phyloP scores from a whole-genome alignment of 176 grass and related monocot species.

The Oryza glaberrima region DNA sequence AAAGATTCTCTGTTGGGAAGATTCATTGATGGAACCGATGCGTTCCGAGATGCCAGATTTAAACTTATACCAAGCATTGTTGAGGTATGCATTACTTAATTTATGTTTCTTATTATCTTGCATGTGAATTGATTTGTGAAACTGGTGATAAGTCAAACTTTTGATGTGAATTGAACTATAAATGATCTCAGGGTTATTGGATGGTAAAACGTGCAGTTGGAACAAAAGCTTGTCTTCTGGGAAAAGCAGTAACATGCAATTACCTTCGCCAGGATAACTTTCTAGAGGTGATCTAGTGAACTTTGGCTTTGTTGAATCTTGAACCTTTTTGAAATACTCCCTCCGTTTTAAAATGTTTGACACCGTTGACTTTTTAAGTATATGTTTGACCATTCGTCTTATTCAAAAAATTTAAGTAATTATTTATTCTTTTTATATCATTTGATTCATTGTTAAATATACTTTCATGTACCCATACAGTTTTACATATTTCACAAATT shows the following conservation, averaged over 20 bases:
- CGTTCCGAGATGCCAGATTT: slow-evolving; percentile 88
- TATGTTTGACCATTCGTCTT: no score
- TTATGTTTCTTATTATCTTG: slow-evolving; percentile 33
- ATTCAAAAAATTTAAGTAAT: no score
- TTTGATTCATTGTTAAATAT: no score
- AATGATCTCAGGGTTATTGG: slow-evolving; percentile 82
- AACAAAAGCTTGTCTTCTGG: slow-evolving; percentile 95
- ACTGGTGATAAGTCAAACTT: neutral
- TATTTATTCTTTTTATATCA: no score
- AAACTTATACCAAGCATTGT: slow-evolving; percentile 97
- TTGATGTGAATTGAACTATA: slow-evolving; percentile 30
- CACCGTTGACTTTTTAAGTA: no score
- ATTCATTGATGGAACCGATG: slow-evolving; percentile 87
- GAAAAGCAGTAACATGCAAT: slow-evolving; percentile 95
- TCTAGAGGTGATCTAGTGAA: slow-evolving; percentile 68
- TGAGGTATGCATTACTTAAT: slow-evolving; percentile 68
- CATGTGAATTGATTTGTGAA: slow-evolving; percentile 7
- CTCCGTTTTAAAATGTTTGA: no score
- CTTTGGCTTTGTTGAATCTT: neutral
- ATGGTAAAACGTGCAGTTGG: slow-evolving; percentile 98
- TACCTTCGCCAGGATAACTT: slow-evolving; percentile 95
- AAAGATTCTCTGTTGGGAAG: slow-evolving; percentile 82
- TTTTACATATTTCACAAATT: no score
- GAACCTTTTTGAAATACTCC: neutral
- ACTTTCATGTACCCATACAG: no score